Base-by-base conservation (phyloP, 495 filamentous ascomycete genomes). In the Talaromyces wortmannii region DNA sequence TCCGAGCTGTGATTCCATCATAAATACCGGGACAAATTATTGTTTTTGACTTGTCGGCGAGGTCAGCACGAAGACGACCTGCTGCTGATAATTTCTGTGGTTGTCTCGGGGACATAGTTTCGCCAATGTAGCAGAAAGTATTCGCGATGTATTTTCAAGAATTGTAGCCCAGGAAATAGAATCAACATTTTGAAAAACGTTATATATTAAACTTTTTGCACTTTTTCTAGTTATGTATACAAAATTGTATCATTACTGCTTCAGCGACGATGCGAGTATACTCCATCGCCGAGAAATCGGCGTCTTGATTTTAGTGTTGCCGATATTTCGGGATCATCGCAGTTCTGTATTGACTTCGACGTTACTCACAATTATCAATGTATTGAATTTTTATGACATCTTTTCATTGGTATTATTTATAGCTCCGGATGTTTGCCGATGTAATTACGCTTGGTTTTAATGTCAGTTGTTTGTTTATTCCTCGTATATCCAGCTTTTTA, bases 1-100 rank as follows among this genome's bases (percentile, higher is more conserved):
- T 74, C 6, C 81, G 69, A 15, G 81, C 78, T 8, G 76, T 77
- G 23, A 81, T 69, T 16, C 81, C 80, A 67, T 84, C 80, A 54
- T 83, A 83, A 10, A 84, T 76, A 7, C 81, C 81, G 6, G 80
- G 80, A 49, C 72, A 75, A 6, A 78, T 67, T n/a, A 78, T 66
- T 17, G 31, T 15, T 30, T 50, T 46, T 46, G 44, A 46, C 15
- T 46, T 46, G 11, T 46, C 44, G 15, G n/a, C 44, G 3, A 46
- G 44, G 17, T 12, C 44, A 4, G 44, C 44, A 23, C 44, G 44
- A 46, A 46, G 44, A 46, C 44, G 44, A 15, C 10, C 44, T 46
- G 44, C 44, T 46, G 44, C 44, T 46, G 44, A 46, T 46, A 46
- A 46, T 23, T 15, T 12, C 7, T 23, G 44, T 6, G 10, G n/a